These are phyloP conservation scores for Phytophthora pluvialis DNA, from an alignment of 352 stramenopile genomes.

Conservation along the genomic window DNA sequence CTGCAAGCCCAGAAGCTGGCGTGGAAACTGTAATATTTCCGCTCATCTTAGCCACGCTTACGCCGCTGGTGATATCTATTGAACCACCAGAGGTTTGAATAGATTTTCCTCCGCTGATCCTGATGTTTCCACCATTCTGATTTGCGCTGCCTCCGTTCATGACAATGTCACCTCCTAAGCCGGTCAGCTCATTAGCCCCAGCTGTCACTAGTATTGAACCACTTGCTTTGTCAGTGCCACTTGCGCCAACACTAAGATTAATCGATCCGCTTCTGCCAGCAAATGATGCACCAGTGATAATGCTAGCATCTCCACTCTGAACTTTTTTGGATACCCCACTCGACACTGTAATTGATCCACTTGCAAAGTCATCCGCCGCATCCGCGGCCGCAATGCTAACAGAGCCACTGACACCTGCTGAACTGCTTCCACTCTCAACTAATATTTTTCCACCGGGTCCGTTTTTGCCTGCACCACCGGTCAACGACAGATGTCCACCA, in stretches of 20 bases:
- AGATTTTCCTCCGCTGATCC: slow-evolving; percentile 23
- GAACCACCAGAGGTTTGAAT: slow-evolving; percentile 28
- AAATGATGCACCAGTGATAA: slow-evolving; percentile 25
- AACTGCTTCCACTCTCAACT: slow-evolving; percentile 35
- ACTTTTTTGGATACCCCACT: slow-evolving; percentile 34
- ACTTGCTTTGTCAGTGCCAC: slow-evolving; percentile 11
- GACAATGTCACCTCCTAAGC: slow-evolving; percentile 23
- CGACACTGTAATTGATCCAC: slow-evolving; percentile 32
- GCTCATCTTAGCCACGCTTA: slow-evolving; percentile 29
- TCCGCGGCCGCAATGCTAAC: slow-evolving; percentile 13
- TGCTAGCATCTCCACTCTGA: slow-evolving; percentile 24
- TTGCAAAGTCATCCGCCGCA: slow-evolving; percentile 18
- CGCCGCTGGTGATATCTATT: slow-evolving; percentile 27
- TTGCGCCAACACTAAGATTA: slow-evolving; percentile 17
- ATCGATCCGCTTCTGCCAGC: slow-evolving; percentile 37
- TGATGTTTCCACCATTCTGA: slow-evolving; percentile 7
- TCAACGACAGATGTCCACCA: no score
- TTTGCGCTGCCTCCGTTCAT: slow-evolving; percentile 27
- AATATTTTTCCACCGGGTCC: no score
- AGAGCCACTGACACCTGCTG: slow-evolving; percentile 18
- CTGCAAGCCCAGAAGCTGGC: slow-evolving; percentile 4
- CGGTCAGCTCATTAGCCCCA: slow-evolving; percentile 32
- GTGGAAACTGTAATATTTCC: slow-evolving; percentile 26
- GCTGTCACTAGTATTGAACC: slow-evolving; percentile 20
- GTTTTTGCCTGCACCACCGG: no score